A percentile compares a stretch with the other conserved stretches of the same genome.
Evolutionary conservation across 805 yeast genomes (phyloP).

Genomic region (Maudiozyma saulgeensis): DNA sequence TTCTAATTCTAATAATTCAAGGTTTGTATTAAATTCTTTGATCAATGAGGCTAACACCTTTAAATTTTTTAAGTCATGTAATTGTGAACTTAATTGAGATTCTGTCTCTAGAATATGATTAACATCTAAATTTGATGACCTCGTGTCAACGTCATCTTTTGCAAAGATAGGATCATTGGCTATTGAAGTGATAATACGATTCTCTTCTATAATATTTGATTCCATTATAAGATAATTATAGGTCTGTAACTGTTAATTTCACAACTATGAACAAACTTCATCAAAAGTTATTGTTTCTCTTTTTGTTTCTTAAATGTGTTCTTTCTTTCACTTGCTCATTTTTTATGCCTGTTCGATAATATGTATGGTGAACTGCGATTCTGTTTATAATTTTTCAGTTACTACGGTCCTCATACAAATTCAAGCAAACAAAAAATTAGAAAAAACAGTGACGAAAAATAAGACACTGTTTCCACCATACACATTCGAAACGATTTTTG

Average conservation of each 20-base stretch:
- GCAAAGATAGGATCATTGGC: slow-evolving; percentile 4
- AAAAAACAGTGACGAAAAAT: no score
- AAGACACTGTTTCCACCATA: no score
- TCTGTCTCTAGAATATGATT: slow-evolving; percentile 11
- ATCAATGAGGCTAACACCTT: slow-evolving; percentile 16
- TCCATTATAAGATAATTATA: background rate
- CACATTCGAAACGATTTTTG: no score
- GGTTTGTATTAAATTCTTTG: slow-evolving; percentile 23
- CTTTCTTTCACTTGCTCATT: no score
- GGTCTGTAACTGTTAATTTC: background rate
- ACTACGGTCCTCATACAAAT: no score
- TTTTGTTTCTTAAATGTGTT: no score
- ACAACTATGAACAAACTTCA: no score
- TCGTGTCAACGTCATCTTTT: background rate
- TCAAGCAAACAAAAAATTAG: no score
- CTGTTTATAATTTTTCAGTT: no score
- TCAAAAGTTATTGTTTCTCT: no score
- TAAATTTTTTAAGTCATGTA: slow-evolving; percentile 15
- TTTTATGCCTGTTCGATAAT: no score
- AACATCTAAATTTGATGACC: background rate
- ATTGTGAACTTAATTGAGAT: slow-evolving; percentile 10
- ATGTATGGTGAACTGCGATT: no score
- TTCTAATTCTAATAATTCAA: slow-evolving; percentile 22
- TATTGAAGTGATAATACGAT: background rate
- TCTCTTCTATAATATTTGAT: background rate